These are phyloP conservation scores for Serendipita vermifera DNA, from an alignment of 768 basidiomycete genomes.

Conservation along the genomic window DNA sequence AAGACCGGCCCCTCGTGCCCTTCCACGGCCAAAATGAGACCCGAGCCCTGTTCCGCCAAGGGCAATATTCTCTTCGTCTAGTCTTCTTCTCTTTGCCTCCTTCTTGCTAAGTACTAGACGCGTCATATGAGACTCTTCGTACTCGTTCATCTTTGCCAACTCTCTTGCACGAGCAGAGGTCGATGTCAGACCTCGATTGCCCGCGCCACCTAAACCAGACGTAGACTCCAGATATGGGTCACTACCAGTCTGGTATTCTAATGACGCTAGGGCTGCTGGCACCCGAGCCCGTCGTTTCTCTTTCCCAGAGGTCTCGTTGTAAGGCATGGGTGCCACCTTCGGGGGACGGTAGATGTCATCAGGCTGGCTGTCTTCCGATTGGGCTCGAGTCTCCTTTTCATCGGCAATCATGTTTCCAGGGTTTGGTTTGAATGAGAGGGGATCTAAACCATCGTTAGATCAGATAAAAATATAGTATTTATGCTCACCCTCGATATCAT, in stretches of 20 bases:
- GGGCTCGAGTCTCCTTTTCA: constrained; percentile 20
- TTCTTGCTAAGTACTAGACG: constrained; percentile 83
- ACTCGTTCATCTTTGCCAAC: constrained; percentile 67
- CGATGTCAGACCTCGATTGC: constrained; percentile 31
- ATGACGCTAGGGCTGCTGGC: constrained; percentile 48
- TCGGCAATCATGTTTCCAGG: constrained; percentile 52
- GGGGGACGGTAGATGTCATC: constrained; percentile 73
- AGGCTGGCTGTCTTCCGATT: constrained; percentile 16
- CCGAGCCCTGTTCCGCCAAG: constrained; percentile 51
- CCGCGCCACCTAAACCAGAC: constrained; percentile 45
- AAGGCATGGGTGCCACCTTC: constrained; percentile 78
- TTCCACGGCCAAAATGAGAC: constrained; percentile 22
- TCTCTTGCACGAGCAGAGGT: constrained; percentile 63
- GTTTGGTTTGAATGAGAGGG: constrained; percentile 84
- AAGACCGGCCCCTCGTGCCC: constrained; percentile 52
- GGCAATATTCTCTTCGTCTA: constrained; percentile 80
- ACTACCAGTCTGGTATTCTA: constrained; percentile 39
- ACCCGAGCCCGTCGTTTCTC: constrained; percentile 36
- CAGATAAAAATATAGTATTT: neutral
- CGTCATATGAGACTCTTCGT: constrained; percentile 91
- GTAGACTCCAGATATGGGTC: constrained; percentile 60
- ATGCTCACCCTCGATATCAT: constrained; percentile 45
- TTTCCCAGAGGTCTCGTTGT: constrained; percentile 46
- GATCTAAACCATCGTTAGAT: constrained; percentile 41
- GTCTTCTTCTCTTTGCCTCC: constrained; percentile 52